Conservation (phyloP, 331 rosid genomes). For the Spiraea crenata region DNA sequence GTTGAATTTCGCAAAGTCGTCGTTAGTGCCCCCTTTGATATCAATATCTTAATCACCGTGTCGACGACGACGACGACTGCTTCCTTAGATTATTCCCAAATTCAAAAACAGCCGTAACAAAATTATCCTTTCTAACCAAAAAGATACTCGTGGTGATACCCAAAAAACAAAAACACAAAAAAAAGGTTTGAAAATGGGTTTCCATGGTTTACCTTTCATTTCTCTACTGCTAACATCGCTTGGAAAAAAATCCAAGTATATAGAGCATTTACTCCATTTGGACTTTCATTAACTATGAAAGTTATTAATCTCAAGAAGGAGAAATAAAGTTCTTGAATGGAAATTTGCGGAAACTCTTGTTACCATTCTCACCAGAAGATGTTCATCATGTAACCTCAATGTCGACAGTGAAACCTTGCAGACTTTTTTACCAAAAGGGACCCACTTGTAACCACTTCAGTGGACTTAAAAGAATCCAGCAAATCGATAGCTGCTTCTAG, state of each 20-base stretch:
- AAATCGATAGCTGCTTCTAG: not conserved
- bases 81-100: too few species aligned
- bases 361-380: not conserved
- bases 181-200: too few species aligned
- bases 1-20: not conserved
- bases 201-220: too few species aligned
- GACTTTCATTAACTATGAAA: too few species aligned
- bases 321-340: not conserved
- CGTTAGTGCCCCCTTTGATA: not conserved
- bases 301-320: not conserved
- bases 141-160: too few species aligned
- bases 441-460: slow-evolving; percentile 1
- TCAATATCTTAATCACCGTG: not conserved
- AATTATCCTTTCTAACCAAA: too few species aligned
- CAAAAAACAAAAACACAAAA: too few species aligned
- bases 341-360: not conserved
- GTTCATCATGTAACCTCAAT: too few species aligned
- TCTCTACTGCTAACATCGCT: too few species aligned
- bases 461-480: not conserved
- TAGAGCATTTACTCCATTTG: not conserved
- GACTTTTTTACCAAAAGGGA: not conserved
- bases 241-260: too few species aligned
- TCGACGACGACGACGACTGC: not conserved
- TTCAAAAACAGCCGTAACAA: too few species aligned
- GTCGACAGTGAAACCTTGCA: too few species aligned